Evolutionary conservation across 306 rosid genomes (phyloP), one percentile per base, ranked within the genome.

Genomic region (Hylodesmum podocarpum): DNA sequence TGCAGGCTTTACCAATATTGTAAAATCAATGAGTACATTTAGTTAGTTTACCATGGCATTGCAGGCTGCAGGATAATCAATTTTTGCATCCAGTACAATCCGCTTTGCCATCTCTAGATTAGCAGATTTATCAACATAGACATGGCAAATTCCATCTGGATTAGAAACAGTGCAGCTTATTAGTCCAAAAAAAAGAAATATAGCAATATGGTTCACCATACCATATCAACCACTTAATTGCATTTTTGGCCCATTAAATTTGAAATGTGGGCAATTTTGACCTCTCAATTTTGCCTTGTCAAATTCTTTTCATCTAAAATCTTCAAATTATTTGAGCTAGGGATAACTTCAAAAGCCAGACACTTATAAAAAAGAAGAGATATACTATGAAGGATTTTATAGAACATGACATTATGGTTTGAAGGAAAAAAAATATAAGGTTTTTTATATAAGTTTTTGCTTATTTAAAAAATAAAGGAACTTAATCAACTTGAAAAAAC

Each of bases 131-230:
- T 96, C 99, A 63, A 92, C 82, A 76, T 88, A 96, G 75, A 93
- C 91, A 72, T 96, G 99, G 87, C 99, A 96, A 58, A 96, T 89
- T 85, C 99, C 99, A 84, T 96, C 99, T 96, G 90, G 55, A 72
- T 85, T 70, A 50, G 73, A 11, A 70, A 82, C 13, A 82, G 76
- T 28, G 75, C 70, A 37, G 22, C 22, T 64, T 77, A 76, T 50
- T 37, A 73, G 59, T 49, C 66, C 22, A 44, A 77, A 31, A 69
- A 69, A 72, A 77, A 61, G 12, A 14, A 55, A 55, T 4, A 25
- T n/a, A 15, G 12, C 15, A 6, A 58, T 58, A 14, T 29, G 51
- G 40, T 55, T 46, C 36, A n/a, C 61, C 21, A 66, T 44, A 64
- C 50, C 57, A 54, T 58, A 68, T 40, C 51, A 57, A 78, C 77